Conservation (phyloP, 2,329 filamentous ascomycete species). For the Bimuria novae-zelandiae region DNA sequence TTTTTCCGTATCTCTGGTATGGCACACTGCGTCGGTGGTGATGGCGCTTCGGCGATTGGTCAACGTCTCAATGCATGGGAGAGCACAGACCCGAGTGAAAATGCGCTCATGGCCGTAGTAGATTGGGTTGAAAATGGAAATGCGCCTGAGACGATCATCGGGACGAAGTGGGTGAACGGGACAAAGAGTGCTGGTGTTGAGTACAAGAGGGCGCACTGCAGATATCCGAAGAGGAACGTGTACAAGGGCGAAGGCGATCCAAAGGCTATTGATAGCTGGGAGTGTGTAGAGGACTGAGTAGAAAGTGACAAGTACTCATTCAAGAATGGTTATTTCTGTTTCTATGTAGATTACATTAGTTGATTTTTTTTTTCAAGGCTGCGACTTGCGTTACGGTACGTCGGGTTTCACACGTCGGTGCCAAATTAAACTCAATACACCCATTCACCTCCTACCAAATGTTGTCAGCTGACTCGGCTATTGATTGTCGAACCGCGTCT, state of each 20-base stretch:
- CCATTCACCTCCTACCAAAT: no score
- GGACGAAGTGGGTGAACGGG: slow-evolving; percentile 39
- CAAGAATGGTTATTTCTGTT: not conserved
- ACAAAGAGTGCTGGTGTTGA: slow-evolving; percentile 33
- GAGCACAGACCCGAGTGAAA: slow-evolving; percentile 46
- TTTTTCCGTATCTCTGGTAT: slow-evolving; percentile 60
- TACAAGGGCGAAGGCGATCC: slow-evolving; percentile 40
- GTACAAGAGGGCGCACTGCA: slow-evolving; percentile 45
- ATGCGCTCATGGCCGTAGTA: slow-evolving; percentile 55
- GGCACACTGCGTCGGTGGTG: slow-evolving; percentile 56
- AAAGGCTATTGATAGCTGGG: slow-evolving; percentile 36
- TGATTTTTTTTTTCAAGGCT: no score
- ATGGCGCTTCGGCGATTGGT: slow-evolving; percentile 49
- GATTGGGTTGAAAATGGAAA: slow-evolving; percentile 52
- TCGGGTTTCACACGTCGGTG: no score
- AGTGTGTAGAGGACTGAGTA: slow-evolving; percentile 28
- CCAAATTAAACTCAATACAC: no score
- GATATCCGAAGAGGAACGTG: slow-evolving; percentile 41
- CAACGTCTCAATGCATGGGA: slow-evolving; percentile 24
- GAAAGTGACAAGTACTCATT: not conserved
- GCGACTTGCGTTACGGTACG: no score
- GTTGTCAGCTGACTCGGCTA: no score
- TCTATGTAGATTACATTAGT: no score
- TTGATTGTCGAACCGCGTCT: no score
- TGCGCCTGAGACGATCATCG: slow-evolving; percentile 48